A percentile compares a stretch with the other conserved stretches of the same genome.
phyloP scores from a whole-genome alignment of 2,329 filamentous ascomycete species.

The Sporothrix dimorphospora region DNA sequence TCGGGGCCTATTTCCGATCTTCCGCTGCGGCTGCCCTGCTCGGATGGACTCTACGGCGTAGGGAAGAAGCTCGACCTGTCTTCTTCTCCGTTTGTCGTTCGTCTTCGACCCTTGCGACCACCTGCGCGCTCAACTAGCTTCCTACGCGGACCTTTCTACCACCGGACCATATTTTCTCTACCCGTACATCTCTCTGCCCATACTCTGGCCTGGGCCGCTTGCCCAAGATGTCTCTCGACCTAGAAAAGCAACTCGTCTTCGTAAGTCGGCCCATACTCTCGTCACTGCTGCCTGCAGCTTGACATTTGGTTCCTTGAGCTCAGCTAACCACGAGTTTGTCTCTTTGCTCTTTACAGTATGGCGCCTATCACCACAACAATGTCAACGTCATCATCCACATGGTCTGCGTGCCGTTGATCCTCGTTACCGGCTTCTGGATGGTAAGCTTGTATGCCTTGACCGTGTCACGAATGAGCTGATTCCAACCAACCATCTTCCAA shows the following conservation, averaged over 20 bases:
- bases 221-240: constrained; percentile 65
- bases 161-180: background rate
- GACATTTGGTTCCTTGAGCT: background rate
- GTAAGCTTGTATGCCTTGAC: constrained; percentile 51
- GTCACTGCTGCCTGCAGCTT: constrained; percentile 9
- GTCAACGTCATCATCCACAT: constrained; percentile 81
- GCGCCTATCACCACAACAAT: constrained; percentile 77
- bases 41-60: constrained; percentile 25
- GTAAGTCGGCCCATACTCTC: constrained; percentile 53
- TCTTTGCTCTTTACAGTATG: constrained; percentile 63
- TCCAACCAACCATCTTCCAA: too few species aligned
- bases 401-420: constrained; percentile 74
- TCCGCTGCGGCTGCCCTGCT: constrained; percentile 7
- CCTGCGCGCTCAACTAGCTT: background rate
- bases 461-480: background rate
- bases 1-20: background rate
- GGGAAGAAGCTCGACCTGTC: constrained; percentile 8
- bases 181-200: too few species aligned
- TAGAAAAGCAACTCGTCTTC: constrained; percentile 81
- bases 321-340: background rate
- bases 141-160: background rate
- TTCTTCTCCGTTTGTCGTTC: background rate
- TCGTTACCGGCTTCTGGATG: constrained; percentile 71
- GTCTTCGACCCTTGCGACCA: background rate
- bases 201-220: background rate